Percentiles rank a stretch among this genome's conserved stretches.
Conservation (phyloP, 176 grass and related monocot genomes). For the Coix lacrymajobi region DNA sequence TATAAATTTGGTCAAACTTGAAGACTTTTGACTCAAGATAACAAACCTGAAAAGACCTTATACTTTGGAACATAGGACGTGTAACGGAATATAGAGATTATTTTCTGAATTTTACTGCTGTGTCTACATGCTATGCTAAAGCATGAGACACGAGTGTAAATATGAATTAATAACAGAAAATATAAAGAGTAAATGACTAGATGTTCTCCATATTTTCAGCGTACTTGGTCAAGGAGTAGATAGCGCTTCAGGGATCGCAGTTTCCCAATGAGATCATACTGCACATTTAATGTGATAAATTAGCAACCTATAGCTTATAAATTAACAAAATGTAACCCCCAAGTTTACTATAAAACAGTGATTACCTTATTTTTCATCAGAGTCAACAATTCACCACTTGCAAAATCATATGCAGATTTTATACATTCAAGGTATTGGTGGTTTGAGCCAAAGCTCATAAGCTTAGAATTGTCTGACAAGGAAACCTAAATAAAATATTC, state of each 20-base stretch:
- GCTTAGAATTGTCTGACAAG: conserved; percentile 92
- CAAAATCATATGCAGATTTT: conserved; percentile 98
- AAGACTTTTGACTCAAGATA: background rate
- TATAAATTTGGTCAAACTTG: background rate
- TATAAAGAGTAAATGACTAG: conserved; percentile 19
- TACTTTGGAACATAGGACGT: background rate
- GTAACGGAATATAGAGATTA: background rate
- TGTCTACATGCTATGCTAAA: conserved; percentile 1
- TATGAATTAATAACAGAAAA: conserved; percentile 5
- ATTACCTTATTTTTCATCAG: conserved; percentile 95
- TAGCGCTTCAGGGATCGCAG: conserved; percentile 92
- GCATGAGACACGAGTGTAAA: background rate
- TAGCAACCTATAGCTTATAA: conserved; percentile 12
- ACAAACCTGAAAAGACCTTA: background rate
- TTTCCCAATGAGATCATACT: conserved; percentile 92
- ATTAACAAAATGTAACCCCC: background rate
- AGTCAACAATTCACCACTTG: conserved; percentile 80
- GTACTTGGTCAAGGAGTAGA: conserved; percentile 92
- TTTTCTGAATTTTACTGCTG: conserved; percentile 13
- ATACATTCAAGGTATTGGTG: conserved; percentile 98
- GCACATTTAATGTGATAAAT: conserved; percentile 5
- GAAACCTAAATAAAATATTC: conserved; percentile 64
- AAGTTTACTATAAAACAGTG: conserved; percentile 1
- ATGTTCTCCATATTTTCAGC: conserved; percentile 7
- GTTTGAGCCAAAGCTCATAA: conserved; percentile 83